phyloP scores from a whole-genome alignment of 345 rosid species.

The Acer campestre region DNA sequence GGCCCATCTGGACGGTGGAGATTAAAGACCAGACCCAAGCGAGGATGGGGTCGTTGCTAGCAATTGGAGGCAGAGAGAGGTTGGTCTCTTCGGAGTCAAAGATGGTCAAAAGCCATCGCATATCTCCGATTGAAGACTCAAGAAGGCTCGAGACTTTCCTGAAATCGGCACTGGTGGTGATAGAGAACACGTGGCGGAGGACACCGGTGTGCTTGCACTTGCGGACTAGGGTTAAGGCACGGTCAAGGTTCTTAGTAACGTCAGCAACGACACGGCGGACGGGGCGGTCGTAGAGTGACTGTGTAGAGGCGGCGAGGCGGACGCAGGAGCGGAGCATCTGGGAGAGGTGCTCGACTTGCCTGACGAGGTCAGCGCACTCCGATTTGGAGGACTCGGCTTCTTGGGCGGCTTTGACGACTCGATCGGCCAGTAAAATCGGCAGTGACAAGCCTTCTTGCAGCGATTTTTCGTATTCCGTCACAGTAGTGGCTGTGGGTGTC shows the following conservation, averaged over 20 bases:
- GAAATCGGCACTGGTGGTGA: conserved; percentile 55
- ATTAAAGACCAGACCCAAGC: conserved; percentile 70
- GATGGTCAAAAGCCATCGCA: conserved; percentile 57
- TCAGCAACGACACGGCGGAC: conserved; percentile 54
- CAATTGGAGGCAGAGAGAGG: conserved; percentile 61
- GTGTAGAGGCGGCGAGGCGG: conserved; percentile 40
- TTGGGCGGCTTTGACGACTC: conserved; percentile 41
- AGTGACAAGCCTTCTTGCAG: conserved; percentile 40
- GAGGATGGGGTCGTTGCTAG: conserved; percentile 67
- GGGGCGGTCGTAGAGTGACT: conserved; percentile 59
- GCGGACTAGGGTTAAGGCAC: conserved; percentile 54
- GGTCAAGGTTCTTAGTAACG: conserved; percentile 59
- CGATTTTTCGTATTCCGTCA: conserved; percentile 23
- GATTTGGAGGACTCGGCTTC: conserved; percentile 44
- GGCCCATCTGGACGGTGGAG: conserved; percentile 54
- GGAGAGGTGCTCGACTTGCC: conserved; percentile 49
- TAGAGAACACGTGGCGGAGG: conserved; percentile 63
- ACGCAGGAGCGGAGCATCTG: conserved; percentile 58
- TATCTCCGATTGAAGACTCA: conserved; percentile 61
- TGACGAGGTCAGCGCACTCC: conserved; percentile 50
- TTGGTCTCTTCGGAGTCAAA: conserved; percentile 43
- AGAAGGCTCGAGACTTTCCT: conserved; percentile 49
- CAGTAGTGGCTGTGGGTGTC: neutral
- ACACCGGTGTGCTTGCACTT: conserved; percentile 53
- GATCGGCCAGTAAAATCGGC: conserved; percentile 46